Evolutionary conservation across 495 filamentous ascomycete genomes (phyloP).

Genomic region (Clohesyomyces aquaticus): DNA sequence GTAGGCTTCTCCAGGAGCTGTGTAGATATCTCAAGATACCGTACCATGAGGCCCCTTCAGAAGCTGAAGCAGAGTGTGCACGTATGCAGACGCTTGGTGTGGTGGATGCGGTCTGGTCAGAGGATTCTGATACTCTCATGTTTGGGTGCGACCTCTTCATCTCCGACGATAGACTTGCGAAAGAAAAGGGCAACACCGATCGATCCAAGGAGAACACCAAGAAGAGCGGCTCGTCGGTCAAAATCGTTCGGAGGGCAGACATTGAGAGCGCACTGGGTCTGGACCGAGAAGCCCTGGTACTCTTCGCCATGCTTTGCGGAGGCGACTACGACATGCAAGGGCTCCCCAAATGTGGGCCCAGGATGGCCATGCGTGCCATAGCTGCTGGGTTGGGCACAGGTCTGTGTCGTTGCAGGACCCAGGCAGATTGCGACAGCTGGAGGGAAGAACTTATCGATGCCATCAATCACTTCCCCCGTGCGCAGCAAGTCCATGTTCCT

Average conservation of each 20-base stretch:
- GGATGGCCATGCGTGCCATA: constrained; percentile 22
- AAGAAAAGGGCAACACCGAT: constrained; percentile 3
- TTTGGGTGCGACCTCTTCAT: constrained; percentile 42
- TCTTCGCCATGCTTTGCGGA: constrained; percentile 41
- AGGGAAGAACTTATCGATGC: too few species aligned
- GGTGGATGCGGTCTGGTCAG: constrained; percentile 43
- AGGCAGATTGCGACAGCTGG: constrained; percentile 25
- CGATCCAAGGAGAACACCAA: constrained; percentile 29
- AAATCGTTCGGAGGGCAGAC: constrained; percentile 21
- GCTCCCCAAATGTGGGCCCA: constrained; percentile 36
- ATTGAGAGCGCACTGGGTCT: constrained; percentile 24
- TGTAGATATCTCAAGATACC: constrained; percentile 30
- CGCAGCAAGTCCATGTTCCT: too few species aligned
- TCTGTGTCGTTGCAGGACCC: constrained; percentile 17
- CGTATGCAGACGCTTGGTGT: constrained; percentile 33
- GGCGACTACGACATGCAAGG: constrained; percentile 42
- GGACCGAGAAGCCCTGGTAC: constrained; percentile 34
- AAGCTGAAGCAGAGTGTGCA: constrained; percentile 45
- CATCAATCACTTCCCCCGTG: too few species aligned
- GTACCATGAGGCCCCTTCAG: constrained; percentile 38
- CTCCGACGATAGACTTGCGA: constrained; percentile 29
- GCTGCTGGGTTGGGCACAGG: constrained; percentile 17
- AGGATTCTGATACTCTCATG: constrained; percentile 42
- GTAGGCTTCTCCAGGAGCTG: constrained; percentile 25
- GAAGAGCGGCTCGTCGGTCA: constrained; percentile 30